Percentiles rank a stretch among this genome's conserved stretches.
phyloP scores from a whole-genome alignment of 2,329 filamentous ascomycete genomes.

The Trichoderma semiorbis region DNA sequence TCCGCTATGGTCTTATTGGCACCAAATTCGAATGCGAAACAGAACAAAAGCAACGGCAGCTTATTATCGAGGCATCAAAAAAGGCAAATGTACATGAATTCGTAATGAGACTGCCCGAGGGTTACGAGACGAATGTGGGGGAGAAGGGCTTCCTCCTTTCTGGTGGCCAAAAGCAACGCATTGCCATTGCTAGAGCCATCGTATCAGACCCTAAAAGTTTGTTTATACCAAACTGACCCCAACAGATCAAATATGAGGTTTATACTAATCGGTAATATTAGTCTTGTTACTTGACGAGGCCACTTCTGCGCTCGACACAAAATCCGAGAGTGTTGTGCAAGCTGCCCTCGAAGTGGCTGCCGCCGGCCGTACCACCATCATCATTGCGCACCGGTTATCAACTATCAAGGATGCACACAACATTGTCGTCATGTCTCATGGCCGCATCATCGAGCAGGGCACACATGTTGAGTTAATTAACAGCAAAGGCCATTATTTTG shows the following conservation, averaged over 20 bases:
- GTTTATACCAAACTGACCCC: not conserved
- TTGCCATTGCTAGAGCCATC: slow-evolving; percentile 5
- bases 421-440: not conserved
- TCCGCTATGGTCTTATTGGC: not conserved
- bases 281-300: slow-evolving; percentile 16
- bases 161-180: slow-evolving; percentile 5
- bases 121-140: not conserved
- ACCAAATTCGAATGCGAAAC: not conserved
- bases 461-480: not conserved
- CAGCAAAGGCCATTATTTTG: not conserved
- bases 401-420: not conserved
- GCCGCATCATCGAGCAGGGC: not conserved
- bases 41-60: not conserved
- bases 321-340: not conserved
- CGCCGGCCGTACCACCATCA: not conserved
- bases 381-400: not conserved
- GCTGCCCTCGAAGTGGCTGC: not conserved
- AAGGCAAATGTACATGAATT: not conserved
- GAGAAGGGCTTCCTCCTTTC: not conserved
- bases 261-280: no score
- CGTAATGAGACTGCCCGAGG: not conserved
- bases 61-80: not conserved
- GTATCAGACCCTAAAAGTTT: not conserved
- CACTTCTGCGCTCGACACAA: not conserved
- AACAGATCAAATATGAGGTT: no score